Evolutionary conservation across 345 rosid genomes (phyloP), one percentile per base, ranked within the genome.

Genomic region (Diplotaxis tenuifolia): DNA sequence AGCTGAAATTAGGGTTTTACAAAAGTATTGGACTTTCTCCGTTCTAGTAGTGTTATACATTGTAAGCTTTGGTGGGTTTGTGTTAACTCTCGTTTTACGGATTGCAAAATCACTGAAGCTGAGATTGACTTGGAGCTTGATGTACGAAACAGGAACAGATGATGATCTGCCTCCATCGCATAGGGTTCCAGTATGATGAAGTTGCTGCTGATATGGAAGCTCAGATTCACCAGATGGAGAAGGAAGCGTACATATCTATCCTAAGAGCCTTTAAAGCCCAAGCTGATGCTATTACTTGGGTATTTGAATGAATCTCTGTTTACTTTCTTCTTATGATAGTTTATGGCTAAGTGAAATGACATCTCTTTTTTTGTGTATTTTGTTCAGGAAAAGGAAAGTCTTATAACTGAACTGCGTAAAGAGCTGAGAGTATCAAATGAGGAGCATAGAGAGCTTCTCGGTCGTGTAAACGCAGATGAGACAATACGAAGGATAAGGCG

Each of bases 241-340:
- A 86, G 67, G 98, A 92, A 84, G 96, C 92, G 16, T 92, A 92
- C 79, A 78, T 83, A 58, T 73, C 98, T 54, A 82, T 89, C 82
- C 80, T 92, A 38, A 85, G 94, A 82, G 98, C 96, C 57, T 89
- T 92, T 87, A 89, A 88, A 86, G 98, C 96, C 29, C 98, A 92
- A 78, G 88, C 91, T 79, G 98, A 92, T 84, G 98, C 94, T 63
- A 89, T 92, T 73, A 79, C 98, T 73, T 92, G 98, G 98, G 98
- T 89, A 88, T 68, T 4, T 66, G 49, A n/a, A 71, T 49, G 32
- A 12, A 52, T 66, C 36, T 67, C 27, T 0, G 8, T 47, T 73
- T 66, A 10, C 32, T 72, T 72, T 77, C 67, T 66, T 76, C n/a
- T 6, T 63, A 60, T 72, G 70, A 73, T 74, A 71, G 52, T n/a